These are phyloP conservation scores for Trametes sanguinea DNA, from an alignment of 768 basidiomycete species.

Conservation along the genomic window DNA sequence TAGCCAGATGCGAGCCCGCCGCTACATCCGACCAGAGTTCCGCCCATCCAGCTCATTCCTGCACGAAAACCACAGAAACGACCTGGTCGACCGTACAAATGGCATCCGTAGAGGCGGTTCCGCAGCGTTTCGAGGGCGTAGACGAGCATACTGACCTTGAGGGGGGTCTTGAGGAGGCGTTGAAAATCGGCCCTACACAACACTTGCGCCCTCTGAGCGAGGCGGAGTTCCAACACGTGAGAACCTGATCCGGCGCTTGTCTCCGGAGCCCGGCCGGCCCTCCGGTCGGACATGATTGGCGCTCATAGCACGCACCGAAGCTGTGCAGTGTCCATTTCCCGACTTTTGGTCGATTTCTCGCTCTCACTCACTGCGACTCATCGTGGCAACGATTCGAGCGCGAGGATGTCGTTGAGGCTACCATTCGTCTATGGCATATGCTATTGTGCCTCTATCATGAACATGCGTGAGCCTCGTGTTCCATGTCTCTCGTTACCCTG, in stretches of 20 bases:
- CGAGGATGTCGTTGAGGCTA: too few species aligned
- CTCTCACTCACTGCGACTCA: too few species aligned
- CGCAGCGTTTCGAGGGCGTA: slow-evolving; percentile 24
- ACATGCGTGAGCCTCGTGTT: too few species aligned
- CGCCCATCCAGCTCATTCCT: slow-evolving; percentile 31
- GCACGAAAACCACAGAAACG: slow-evolving; percentile 16
- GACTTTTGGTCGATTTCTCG: too few species aligned
- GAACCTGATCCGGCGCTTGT: slow-evolving; percentile 8
- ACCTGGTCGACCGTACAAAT: slow-evolving; percentile 14
- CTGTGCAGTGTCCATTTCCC: neutral
- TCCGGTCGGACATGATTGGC: neutral
- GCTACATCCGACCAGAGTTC: slow-evolving; percentile 30
- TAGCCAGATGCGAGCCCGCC: slow-evolving; percentile 21
- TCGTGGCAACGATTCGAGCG: too few species aligned
- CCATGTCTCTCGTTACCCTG: too few species aligned
- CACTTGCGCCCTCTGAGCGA: slow-evolving; percentile 12
- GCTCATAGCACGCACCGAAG: neutral
- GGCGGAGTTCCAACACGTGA: slow-evolving; percentile 24
- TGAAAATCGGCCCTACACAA: slow-evolving; percentile 19
- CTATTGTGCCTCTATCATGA: too few species aligned
- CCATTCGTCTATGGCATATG: too few species aligned
- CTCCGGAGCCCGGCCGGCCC: slow-evolving; percentile 5
- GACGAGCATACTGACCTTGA: slow-evolving; percentile 38
- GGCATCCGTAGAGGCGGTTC: slow-evolving; percentile 23
- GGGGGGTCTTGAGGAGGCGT: slow-evolving; percentile 35